A percentile compares a stretch with the other conserved stretches of the same genome.
Evolutionary conservation across 2,329 filamentous ascomycete species (phyloP).

Genomic region (Lachnellula subtilissima): DNA sequence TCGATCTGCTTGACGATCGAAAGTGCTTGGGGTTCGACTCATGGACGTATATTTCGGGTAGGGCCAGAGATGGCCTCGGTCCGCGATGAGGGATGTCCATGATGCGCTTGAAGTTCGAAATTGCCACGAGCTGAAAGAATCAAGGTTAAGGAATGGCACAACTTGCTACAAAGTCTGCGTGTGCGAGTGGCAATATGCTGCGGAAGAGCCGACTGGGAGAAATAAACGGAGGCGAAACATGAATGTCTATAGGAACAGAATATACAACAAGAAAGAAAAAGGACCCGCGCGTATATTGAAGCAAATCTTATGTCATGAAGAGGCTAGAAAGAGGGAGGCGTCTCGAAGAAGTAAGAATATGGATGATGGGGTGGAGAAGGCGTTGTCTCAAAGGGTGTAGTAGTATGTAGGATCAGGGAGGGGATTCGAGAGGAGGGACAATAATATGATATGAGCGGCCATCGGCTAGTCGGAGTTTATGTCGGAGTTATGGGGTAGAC

Average conservation of each 20-base stretch:
- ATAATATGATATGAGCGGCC: neutral
- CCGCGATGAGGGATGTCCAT: conserved; percentile 41
- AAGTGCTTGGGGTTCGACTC: conserved; percentile 34
- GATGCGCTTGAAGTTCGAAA: conserved; percentile 7
- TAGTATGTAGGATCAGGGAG: neutral
- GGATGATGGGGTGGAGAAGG: neutral
- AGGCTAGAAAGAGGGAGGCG: conserved; percentile 6
- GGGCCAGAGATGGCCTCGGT: conserved; percentile 15
- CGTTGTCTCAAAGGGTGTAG: neutral
- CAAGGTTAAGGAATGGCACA: conserved; percentile 9
- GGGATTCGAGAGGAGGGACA: neutral
- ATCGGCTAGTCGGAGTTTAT: neutral
- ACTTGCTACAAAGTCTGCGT: conserved; percentile 13
- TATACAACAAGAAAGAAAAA: conserved; percentile 21
- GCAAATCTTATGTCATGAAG: conserved; percentile 20
- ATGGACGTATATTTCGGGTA: conserved; percentile 40
- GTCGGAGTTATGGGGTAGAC: neutral
- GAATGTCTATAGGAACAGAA: conserved; percentile 18
- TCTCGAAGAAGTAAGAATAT: conserved; percentile 1
- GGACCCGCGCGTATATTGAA: conserved; percentile 4
- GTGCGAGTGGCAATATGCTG: conserved; percentile 24
- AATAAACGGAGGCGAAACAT: conserved; percentile 25
- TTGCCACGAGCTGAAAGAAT: conserved; percentile 27
- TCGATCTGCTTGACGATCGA: conserved; percentile 23
- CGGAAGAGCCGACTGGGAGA: conserved; percentile 21